phyloP scores from a whole-genome alignment of 2,329 filamentous ascomycete genomes.

The Seiridium cupressi region DNA sequence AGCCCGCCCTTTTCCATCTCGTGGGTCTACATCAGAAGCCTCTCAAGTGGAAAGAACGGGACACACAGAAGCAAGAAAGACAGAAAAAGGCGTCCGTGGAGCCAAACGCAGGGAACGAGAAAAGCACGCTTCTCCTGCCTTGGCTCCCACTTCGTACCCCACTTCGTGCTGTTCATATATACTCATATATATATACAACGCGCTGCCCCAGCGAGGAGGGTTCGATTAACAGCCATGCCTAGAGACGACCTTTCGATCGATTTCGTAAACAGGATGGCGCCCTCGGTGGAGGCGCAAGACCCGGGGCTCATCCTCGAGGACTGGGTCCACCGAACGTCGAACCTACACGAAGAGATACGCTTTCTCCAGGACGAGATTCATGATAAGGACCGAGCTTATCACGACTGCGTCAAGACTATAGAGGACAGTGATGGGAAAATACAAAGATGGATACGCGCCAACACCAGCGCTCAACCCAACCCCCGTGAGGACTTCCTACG shows the following conservation, averaged over 20 bases:
- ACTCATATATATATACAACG: conserved; percentile 15
- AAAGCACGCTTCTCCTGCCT: background rate
- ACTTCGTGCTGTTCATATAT: conserved; percentile 19
- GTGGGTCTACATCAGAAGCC: background rate
- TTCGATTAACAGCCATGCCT: conserved; percentile 63
- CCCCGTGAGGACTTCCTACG: conserved; percentile 72
- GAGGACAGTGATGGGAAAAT: conserved; percentile 71
- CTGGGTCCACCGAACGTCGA: conserved; percentile 72
- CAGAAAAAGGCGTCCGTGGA: conserved; percentile 11
- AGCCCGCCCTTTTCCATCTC: too few species aligned
- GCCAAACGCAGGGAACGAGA: background rate
- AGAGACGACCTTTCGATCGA: conserved; percentile 73
- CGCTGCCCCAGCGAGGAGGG: conserved; percentile 22
- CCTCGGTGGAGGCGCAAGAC: conserved; percentile 56
- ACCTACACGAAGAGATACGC: conserved; percentile 77
- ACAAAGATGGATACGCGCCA: conserved; percentile 77
- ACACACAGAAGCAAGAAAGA: conserved; percentile 16
- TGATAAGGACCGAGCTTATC: conserved; percentile 73
- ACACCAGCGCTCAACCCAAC: conserved; percentile 71
- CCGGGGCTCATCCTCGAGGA: conserved; percentile 73
- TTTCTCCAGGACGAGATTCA: conserved; percentile 82
- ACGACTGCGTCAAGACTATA: conserved; percentile 67
- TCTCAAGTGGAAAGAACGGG: background rate
- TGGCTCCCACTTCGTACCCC: conserved; percentile 16
- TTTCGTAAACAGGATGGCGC: conserved; percentile 66